Base-by-base conservation (phyloP, 768 basidiomycete genomes). In the Hygrophoropsis aurantiaca region DNA sequence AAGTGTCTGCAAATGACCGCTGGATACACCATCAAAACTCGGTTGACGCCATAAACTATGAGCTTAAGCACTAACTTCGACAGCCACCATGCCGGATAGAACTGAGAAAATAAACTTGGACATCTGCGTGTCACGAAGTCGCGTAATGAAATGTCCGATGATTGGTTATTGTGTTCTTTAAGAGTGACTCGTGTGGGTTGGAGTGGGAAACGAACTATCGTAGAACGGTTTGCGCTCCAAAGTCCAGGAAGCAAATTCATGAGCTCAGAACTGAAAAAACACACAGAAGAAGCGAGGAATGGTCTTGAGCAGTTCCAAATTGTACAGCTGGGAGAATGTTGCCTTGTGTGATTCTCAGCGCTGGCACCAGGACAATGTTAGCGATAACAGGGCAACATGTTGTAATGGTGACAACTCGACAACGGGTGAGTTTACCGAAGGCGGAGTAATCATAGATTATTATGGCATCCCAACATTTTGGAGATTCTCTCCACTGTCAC, bases 81-180 rank as follows among this genome's bases (percentile, higher is more conserved):
- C 44, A 66, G 60, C 65, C 65, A 66, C 65, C 65, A 66, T 18
- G 53, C 57, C 11, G 66, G 65, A 32, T 39, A 52, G 38, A 68
- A 66, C 50, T 50, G 37, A 44, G 60, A 58, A 46, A 39, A 42
- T 34, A 66, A 43, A 35, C 58, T 62, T 16, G 65, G 65, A 41
- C 65, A 66, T 46, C 50, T 55, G 39, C 54, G 52, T 49, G 67
- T 55, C n/a, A 68, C 60, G 36, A 66, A 55, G 27, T 66, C 66
- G 26, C 51, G 60, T 15, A 66, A 53, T 13, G 58, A 60, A 21
- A 65, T 18, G 20, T 11, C 27, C 13, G 52, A 47, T 21, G 50
- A 47, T 26, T 47, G 53, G 6, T 24, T 30, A 3, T 42, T 9
- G 4, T 49, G 52, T 39, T 49, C 51, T 18, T 32, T 59, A 18